Percentiles rank a stretch among this genome's conserved stretches.
Evolutionary conservation across 2,329 filamentous ascomycete genomes (phyloP).

Genomic region (Scytalidium lignicola): DNA sequence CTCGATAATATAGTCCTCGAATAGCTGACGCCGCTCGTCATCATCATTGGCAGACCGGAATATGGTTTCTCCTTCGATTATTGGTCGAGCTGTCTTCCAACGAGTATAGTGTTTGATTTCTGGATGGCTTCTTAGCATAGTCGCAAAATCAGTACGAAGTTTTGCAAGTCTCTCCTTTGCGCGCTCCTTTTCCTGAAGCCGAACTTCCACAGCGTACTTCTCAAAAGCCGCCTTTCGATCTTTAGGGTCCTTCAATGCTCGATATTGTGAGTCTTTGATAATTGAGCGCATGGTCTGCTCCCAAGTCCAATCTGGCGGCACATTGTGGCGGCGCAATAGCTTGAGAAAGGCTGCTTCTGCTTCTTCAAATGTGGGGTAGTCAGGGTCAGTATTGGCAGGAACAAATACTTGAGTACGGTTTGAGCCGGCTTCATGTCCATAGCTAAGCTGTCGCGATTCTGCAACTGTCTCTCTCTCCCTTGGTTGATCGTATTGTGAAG

Average conservation of each 20-base stretch:
- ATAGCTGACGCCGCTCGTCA: slow-evolving; percentile 79
- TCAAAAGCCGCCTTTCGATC: slow-evolving; percentile 89
- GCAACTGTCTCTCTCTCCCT: slow-evolving; percentile 36
- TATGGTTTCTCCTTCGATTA: slow-evolving; percentile 91
- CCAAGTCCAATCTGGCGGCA: slow-evolving; percentile 91
- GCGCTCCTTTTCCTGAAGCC: slow-evolving; percentile 87
- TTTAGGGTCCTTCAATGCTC: slow-evolving; percentile 86
- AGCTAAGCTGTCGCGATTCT: slow-evolving; percentile 54
- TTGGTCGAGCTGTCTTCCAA: slow-evolving; percentile 92
- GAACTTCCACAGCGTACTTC: slow-evolving; percentile 87
- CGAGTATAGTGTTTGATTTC: slow-evolving; percentile 96
- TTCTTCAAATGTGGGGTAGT: slow-evolving; percentile 76
- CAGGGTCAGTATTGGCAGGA: slow-evolving; percentile 64
- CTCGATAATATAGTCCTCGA: slow-evolving; percentile 85
- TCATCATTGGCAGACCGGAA: slow-evolving; percentile 90
- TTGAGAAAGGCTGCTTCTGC: slow-evolving; percentile 92
- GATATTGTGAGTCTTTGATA: slow-evolving; percentile 87
- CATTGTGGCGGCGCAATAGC: slow-evolving; percentile 75
- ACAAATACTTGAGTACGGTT: slow-evolving; percentile 52
- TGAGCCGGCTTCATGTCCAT: slow-evolving; percentile 45
- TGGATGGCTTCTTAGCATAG: slow-evolving; percentile 92
- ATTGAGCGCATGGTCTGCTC: slow-evolving; percentile 80
- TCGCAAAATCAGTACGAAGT: slow-evolving; percentile 87
- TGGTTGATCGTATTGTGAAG: slow-evolving; percentile 25
- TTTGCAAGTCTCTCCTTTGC: slow-evolving; percentile 91